These are phyloP conservation scores for Aureobasidium sp. DNA, from an alignment of 2,329 filamentous ascomycete species.

Conservation along the genomic window DNA sequence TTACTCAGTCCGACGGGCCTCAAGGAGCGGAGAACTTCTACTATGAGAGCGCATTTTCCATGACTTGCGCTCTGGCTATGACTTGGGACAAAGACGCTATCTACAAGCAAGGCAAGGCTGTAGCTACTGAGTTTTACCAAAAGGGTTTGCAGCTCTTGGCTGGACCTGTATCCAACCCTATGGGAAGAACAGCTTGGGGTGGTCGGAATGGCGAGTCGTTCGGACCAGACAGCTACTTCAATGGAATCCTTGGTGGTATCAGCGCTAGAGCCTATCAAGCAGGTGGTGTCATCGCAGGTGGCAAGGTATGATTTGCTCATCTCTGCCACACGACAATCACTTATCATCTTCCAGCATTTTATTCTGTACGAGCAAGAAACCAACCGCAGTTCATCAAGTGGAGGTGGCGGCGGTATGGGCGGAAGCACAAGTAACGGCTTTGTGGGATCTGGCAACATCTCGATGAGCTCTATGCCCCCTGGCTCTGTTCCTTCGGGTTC, in stretches of 20 bases:
- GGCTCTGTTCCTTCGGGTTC: not conserved
- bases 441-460: not conserved
- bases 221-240: conserved; percentile 34
- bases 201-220: conserved; percentile 37
- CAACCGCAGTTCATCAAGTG: not conserved
- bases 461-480: not conserved
- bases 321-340: not conserved
- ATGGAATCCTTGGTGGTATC: conserved; percentile 31
- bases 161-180: conserved; percentile 27
- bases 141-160: conserved; percentile 12
- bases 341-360: conserved; percentile 34
- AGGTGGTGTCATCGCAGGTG: conserved; percentile 32
- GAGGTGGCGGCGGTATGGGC: not conserved
- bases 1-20: conserved; percentile 75
- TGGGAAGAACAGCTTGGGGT: conserved; percentile 32
- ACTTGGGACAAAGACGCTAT: conserved; percentile 39
- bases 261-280: conserved; percentile 33
- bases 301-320: conserved; percentile 23
- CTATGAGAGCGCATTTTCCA: conserved; percentile 26
- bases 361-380: conserved; percentile 54
- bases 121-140: conserved; percentile 32
- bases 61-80: conserved; percentile 24
- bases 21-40: conserved; percentile 58
- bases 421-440: not conserved
- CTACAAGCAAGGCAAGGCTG: conserved; percentile 38